Evolutionary conservation across 139 green algal species (phyloP), one percentile per base, ranked within the genome.

Genomic region (Edaphochlamys debaryana): DNA sequence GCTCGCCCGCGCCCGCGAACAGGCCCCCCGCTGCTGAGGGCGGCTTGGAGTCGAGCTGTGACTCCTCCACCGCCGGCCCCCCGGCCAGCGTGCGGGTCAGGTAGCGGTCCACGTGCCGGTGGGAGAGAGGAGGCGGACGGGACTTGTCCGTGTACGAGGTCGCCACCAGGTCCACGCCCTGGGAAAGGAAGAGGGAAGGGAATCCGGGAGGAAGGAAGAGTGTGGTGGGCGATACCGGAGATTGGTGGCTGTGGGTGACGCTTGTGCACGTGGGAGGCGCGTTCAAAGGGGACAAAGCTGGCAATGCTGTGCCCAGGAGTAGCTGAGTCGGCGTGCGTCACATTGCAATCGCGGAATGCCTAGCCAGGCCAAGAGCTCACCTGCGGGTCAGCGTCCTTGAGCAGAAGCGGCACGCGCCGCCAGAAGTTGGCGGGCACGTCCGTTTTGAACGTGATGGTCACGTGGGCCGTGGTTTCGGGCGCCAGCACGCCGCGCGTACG

Each of bases 131-230:
- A 25, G 93, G 90, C 40, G 92, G 93, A 0, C 93, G 86, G 37
- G 66, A 74, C 66, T 90, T 90, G 50, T 93, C 90, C 30, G 81
- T 81, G 87, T 84, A 95, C 41, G 68, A 79, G 7, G 90, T 95
- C 27, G 87, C 93, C 38, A 95, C 41, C 5, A 93, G 85, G 77
- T 95, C 91, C n/a, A 96, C 50, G 6, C 70, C 71, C 75, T 80
- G 73, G 9, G 60, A 27, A 9, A 9, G 56, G 56, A 8, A 29
- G n/a, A n/a, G 50, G 50, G 50, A 58, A 15, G 50, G n/a, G n/a
- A n/a, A n/a, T n/a, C n/a, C n/a, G n/a, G n/a, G n/a, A n/a, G n/a
- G n/a, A n/a, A n/a, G n/a, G n/a, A n/a, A n/a, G n/a, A n/a, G n/a
- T n/a, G n/a, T n/a, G n/a, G n/a, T n/a, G n/a, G n/a, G n/a, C n/a